Evolutionary conservation across 2,329 filamentous ascomycete genomes (phyloP), one percentile per base, ranked within the genome.

Genomic region (Coleophoma cylindrospora): DNA sequence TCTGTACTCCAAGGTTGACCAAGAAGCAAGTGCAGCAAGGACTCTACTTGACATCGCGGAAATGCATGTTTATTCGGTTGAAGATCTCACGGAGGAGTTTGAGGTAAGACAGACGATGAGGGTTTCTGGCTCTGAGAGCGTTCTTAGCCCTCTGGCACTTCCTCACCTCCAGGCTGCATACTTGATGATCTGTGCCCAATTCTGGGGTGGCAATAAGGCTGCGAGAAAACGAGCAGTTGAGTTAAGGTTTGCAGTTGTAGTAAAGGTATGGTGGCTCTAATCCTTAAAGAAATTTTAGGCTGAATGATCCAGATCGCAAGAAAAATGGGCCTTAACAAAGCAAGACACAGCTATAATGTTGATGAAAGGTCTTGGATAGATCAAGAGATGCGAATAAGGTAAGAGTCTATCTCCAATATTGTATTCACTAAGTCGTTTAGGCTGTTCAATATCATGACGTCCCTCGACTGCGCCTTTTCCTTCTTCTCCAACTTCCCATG

Each of bases 401-500:
- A 58, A 27, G 60, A 56, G 7, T 40, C 2, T 11, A 6, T 15
- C 14, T 13, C 17, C 47, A 3, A 14, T 6, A 27, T 36, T 33
- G 5, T 40, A 12, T 3, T 34, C 34, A 22, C 48, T 32, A 17
- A 17, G 2, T 27, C 9, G 21, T 41, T 3, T 32, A 73, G 70
- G 14, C 67, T 68, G 3, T 67, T 72, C 36, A 65, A 60, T 38
- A 62, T 68, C 4, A 65, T 74, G n/a, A 65, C 64, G 0, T 60
- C 71, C 3, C 58, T 74, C 10, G 72, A 74, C 54, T 71, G 66
- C 45, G 71, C 71, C 11, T 71, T 74, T 50, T 66, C 63, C 2
- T 74, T 74, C 51, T 74, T 67, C 51, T 66, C 69, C 36, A 73
- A 74, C 43, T 72, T 68, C 48, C 72, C 72, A 0, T 70, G 67